Evolutionary conservation across 2,329 filamentous ascomycete species (phyloP).

Genomic region (Stachybotrys chlorohalonatus): DNA sequence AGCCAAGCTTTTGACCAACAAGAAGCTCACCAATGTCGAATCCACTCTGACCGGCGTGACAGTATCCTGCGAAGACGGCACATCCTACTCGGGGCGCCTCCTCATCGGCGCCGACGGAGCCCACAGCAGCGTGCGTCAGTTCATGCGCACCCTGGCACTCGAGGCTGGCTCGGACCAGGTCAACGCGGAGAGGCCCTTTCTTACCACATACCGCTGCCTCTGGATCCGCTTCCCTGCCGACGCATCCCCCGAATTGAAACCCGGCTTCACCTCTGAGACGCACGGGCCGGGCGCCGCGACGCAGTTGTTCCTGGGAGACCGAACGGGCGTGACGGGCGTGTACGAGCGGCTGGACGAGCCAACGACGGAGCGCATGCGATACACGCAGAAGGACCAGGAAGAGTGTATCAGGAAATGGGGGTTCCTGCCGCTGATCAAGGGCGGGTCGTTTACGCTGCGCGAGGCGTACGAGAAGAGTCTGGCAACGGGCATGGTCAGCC

Average conservation of each 20-base stretch:
- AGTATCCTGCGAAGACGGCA: conserved; percentile 23
- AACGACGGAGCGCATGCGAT: conserved; percentile 6
- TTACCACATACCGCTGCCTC: conserved; percentile 20
- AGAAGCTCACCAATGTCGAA: conserved; percentile 13
- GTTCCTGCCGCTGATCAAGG: conserved; percentile 7
- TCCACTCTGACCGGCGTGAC: conserved; percentile 12
- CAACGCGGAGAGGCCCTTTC: conserved; percentile 19
- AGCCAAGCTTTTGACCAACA: conserved; percentile 16
- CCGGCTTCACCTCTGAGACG: conserved; percentile 20
- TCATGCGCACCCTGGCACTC: conserved; percentile 22
- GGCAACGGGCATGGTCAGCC: conserved; percentile 17
- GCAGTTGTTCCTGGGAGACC: conserved; percentile 9
- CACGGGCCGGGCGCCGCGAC: conserved; percentile 11
- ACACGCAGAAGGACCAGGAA: conserved; percentile 7
- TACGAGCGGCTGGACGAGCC: conserved; percentile 10
- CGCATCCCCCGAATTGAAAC: conserved; percentile 1
- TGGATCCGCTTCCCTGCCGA: conserved; percentile 21
- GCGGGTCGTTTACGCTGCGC: conserved; percentile 14
- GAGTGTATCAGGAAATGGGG: conserved; percentile 10
- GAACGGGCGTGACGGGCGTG: conserved; percentile 7
- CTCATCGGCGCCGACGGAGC: conserved; percentile 34
- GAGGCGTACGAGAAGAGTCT: conserved; percentile 17
- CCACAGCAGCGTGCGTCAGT: conserved; percentile 23
- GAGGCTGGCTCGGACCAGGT: conserved; percentile 3
- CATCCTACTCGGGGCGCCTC: conserved; percentile 21